Percentiles rank a stretch among this genome's conserved stretches.
These are phyloP conservation scores for Dendrothele bispora DNA, from an alignment of 768 basidiomycete genomes.

Conservation along the genomic window DNA sequence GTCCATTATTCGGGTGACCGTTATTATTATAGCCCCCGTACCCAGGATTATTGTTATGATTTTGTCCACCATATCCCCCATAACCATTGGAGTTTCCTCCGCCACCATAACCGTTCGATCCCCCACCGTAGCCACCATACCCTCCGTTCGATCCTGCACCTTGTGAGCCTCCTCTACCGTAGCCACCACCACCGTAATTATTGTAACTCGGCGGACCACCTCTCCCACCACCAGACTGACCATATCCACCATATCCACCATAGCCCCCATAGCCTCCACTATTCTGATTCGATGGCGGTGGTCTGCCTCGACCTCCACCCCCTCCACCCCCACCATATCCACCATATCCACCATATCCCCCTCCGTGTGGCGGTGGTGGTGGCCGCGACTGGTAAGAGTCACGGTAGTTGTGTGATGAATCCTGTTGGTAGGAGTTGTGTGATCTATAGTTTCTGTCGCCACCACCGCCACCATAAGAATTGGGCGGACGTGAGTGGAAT, in stretches of 20 bases:
- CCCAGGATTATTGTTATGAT: constrained; percentile 23
- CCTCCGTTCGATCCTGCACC: constrained; percentile 14
- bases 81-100: constrained; percentile 31
- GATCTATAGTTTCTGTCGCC: constrained; percentile 29
- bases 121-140: constrained; percentile 19
- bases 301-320: constrained; percentile 11
- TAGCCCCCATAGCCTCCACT: constrained; percentile 29
- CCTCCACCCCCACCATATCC: constrained; percentile 7
- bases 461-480: constrained; percentile 34
- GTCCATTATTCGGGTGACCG: constrained; percentile 4
- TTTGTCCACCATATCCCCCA: constrained; percentile 29
- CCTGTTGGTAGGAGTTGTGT: constrained; percentile 13
- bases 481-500: constrained; percentile 42
- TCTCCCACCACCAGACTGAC: constrained; percentile 4
- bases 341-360: constrained; percentile 18
- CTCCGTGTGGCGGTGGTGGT: constrained; percentile 31
- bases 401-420: not conserved
- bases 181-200: constrained; percentile 20
- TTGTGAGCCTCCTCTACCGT: constrained; percentile 8
- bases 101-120: constrained; percentile 19
- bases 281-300: constrained; percentile 17
- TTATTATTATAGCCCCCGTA: constrained; percentile 39
- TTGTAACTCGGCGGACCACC: too few relatives aligned
- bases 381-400: constrained; percentile 31
- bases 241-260: constrained; percentile 31